Percentiles rank a stretch among this genome's conserved stretches.
Evolutionary conservation across 257 asterid genomes (phyloP).

Genomic region (Rhazya stricta): DNA sequence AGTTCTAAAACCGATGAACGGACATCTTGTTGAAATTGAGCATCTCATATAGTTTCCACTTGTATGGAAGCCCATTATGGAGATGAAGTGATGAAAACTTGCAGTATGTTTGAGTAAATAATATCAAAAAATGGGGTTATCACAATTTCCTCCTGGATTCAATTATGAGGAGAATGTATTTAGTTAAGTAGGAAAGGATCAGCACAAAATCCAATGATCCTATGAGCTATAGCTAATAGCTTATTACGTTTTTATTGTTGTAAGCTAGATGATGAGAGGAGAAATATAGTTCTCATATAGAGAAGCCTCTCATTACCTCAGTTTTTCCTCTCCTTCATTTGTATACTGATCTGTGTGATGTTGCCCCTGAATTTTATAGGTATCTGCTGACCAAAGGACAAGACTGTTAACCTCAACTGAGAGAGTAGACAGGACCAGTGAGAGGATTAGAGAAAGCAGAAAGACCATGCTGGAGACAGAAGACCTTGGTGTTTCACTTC

Average conservation of each 20-base stretch:
- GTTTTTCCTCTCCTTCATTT: not conserved
- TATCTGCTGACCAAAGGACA: slow-evolving; percentile 67
- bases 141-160: not conserved
- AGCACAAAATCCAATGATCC: not conserved
- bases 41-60: not conserved
- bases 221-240: not conserved
- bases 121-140: not conserved
- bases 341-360: slow-evolving; percentile 5
- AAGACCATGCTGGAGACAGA: slow-evolving; percentile 85
- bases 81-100: not conserved
- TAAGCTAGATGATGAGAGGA: not conserved
- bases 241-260: not conserved
- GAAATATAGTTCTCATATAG: not conserved
- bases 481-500: slow-evolving; percentile 89
- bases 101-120: not conserved
- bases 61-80: not conserved
- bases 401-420: slow-evolving; percentile 57
- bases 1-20: not conserved
- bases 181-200: not conserved
- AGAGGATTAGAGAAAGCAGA: slow-evolving; percentile 66
- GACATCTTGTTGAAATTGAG: not conserved
- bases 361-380: slow-evolving; percentile 34
- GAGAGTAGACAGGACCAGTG: slow-evolving; percentile 54
- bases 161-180: not conserved
- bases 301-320: not conserved